Evolutionary conservation across 306 rosid species (phyloP).

Genomic region (Cucurbita ficifolia): DNA sequence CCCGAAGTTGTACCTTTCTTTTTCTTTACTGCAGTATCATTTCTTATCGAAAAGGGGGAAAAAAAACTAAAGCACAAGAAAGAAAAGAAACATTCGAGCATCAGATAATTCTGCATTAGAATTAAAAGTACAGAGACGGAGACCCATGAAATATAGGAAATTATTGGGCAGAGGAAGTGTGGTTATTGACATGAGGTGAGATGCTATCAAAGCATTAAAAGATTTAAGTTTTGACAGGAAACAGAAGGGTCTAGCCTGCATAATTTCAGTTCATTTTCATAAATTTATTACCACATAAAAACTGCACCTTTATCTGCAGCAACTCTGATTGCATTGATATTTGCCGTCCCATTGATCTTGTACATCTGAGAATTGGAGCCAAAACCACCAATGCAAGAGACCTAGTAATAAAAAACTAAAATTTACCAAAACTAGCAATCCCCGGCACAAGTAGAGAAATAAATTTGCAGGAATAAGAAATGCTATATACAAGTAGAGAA

Average conservation of each 20-base stretch:
- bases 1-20: too few species aligned
- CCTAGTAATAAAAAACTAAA: conserved; percentile 20
- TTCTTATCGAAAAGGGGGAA: neutral
- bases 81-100: neutral
- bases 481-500: neutral
- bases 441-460: neutral
- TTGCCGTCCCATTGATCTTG: conserved; percentile 92
- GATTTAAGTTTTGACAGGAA: neutral
- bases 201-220: neutral
- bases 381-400: conserved; percentile 95
- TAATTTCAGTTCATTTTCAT: neutral
- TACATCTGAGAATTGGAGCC: conserved; percentile 93
- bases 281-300: neutral
- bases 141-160: neutral
- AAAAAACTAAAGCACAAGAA: neutral
- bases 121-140: neutral
- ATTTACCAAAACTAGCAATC: neutral
- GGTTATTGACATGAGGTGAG: neutral
- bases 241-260: neutral
- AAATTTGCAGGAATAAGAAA: neutral
- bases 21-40: too few species aligned
- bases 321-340: conserved; percentile 84
- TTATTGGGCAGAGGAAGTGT: neutral
- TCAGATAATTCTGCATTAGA: neutral
- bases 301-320: conserved; percentile 74